Base-by-base conservation (phyloP, 108 stramenopile species). In the Fistulifera solaris region DNA sequence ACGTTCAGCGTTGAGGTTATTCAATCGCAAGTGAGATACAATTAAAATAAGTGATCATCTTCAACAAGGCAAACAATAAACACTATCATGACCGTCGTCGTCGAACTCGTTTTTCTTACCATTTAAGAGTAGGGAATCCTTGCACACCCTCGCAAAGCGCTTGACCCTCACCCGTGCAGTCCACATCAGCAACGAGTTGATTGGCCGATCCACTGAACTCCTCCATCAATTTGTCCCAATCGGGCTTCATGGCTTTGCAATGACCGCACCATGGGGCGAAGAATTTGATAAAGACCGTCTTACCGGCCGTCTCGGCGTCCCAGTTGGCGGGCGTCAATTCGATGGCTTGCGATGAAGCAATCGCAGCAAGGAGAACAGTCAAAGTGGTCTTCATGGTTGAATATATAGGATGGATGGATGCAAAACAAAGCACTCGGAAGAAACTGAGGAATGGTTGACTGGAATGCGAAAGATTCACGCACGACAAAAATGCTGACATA, bases 241-340 rank as follows among this genome's bases (percentile, higher is more conserved):
- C 77, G 0, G 82, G 80, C 40, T 72, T 73, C 54, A 89, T 40
- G 43, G 71, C 63, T 48, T 85, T 75, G 62, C 81, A 84, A 60
- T 89, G 83, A n/a, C 87, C 83, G 54, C 87, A 89, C 80, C 83
- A 85, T 13, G 88, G 88, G 41, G 83, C 81, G 51, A 76, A 81
- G 54, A 85, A 86, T 73, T 88, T 92, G 56, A 88, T 58, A 51
- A 87, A 82, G 18, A 87, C 77, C 11, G 72, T 72, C 65, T 84
- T 92, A 15, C 81, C 79, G 22, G 56, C 50, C 0, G 89, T 91
- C 42, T 56, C 49, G 16, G 52, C 40, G 10, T 71, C 76, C 39
- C 49, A 89, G 65, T 89, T 89, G n/a, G 72, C 72, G 16, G 72
- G 61, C 15, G 76, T 57, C 56, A 57, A 57, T 35, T 27, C 53